phyloP scores from a whole-genome alignment of 192 early-diverging fungal species.

The Rhizophagus clarus region DNA sequence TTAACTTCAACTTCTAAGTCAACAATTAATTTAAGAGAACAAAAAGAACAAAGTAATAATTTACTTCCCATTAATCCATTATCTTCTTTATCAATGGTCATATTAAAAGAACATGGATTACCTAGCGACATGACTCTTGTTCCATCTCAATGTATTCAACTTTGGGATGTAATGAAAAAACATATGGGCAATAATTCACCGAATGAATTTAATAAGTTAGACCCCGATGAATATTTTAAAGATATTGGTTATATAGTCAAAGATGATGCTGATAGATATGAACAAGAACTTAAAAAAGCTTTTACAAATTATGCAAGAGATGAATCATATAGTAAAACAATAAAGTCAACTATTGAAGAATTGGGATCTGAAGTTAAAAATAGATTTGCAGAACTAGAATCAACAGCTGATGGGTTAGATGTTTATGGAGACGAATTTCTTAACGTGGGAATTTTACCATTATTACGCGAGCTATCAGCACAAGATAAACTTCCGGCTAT shows the following conservation, averaged over 20 bases:
- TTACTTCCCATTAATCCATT: constrained; percentile 41
- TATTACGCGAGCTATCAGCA: constrained; percentile 34
- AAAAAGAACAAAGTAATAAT: neutral
- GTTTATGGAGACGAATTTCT: constrained; percentile 26
- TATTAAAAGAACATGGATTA: constrained; percentile 26
- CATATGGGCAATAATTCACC: constrained; percentile 1
- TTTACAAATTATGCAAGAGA: constrained; percentile 27
- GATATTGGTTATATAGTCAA: constrained; percentile 32
- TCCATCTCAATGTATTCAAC: constrained; percentile 38
- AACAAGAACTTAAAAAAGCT: constrained; percentile 37
- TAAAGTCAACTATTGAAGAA: neutral
- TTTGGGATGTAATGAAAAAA: constrained; percentile 39
- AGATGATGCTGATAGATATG: constrained; percentile 33
- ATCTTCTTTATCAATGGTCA: constrained; percentile 29
- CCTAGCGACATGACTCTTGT: constrained; percentile 39
- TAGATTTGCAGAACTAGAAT: constrained; percentile 36
- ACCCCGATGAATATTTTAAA: constrained; percentile 42
- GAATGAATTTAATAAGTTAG: neutral
- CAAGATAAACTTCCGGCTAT: constrained; percentile 48
- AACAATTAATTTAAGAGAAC: neutral
- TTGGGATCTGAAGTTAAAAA: neutral
- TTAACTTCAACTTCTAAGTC: neutral
- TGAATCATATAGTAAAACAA: neutral
- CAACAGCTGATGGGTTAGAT: constrained; percentile 29
- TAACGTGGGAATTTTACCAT: constrained; percentile 14